A percentile compares a stretch with the other conserved stretches of the same genome.
phyloP scores from a whole-genome alignment of 2,329 filamentous ascomycete genomes.

The Penicillium sp. region DNA sequence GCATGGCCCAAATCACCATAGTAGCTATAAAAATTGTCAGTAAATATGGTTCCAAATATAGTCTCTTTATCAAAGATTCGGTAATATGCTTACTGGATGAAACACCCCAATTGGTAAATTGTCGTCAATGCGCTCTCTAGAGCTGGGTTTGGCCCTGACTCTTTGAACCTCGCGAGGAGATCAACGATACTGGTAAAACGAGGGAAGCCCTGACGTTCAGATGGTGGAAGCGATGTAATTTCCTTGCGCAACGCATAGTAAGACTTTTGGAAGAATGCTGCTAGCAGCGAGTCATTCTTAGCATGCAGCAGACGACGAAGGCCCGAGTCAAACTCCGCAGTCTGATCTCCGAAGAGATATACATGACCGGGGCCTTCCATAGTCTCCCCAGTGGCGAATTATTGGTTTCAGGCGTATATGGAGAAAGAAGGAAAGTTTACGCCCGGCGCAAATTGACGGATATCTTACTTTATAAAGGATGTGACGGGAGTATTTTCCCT shows the following conservation, averaged over 20 bases:
- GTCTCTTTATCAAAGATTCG: not conserved
- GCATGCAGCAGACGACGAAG: constrained; percentile 36
- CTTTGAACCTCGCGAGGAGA: constrained; percentile 29
- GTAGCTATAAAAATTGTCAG: constrained; percentile 27
- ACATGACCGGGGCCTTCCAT: constrained; percentile 29
- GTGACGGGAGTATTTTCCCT: not conserved
- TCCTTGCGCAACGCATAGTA: constrained; percentile 37
- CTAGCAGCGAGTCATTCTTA: constrained; percentile 37
- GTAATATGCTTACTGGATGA: constrained; percentile 34
- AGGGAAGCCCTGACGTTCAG: constrained; percentile 31
- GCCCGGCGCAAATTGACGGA: constrained; percentile 3
- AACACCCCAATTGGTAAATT: constrained; percentile 38
- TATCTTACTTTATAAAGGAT: constrained; percentile 17
- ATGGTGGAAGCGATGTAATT: constrained; percentile 29
- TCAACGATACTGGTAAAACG: constrained; percentile 35
- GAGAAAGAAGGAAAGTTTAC: constrained; percentile 1
- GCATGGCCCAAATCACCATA: constrained; percentile 36
- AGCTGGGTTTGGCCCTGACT: constrained; percentile 31
- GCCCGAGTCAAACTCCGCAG: constrained; percentile 36
- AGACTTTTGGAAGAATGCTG: constrained; percentile 38
- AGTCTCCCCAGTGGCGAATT: constrained; percentile 9
- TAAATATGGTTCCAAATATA: not conserved
- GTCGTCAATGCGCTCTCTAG: constrained; percentile 39
- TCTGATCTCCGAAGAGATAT: constrained; percentile 43
- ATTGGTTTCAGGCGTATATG: constrained; percentile 8